Evolutionary conservation across 495 filamentous ascomycete species (phyloP).

Genomic region (Friedmanniomyces simplex): DNA sequence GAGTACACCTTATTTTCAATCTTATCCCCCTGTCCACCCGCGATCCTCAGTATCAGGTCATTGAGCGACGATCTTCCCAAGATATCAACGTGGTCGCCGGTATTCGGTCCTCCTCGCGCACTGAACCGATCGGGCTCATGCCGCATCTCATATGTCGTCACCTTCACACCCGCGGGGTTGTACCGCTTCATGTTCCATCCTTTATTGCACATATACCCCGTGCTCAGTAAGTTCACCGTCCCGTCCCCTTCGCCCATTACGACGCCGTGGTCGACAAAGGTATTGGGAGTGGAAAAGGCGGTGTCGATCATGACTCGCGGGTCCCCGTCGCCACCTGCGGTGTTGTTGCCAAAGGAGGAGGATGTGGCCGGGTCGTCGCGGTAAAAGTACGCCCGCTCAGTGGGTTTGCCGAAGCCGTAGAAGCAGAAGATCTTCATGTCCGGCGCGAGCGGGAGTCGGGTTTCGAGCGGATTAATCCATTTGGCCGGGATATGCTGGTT

Average conservation of each 20-base stretch:
- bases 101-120: slow-evolving; percentile 87
- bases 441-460: slow-evolving; percentile 76
- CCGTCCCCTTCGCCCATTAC: slow-evolving; percentile 91
- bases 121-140: slow-evolving; percentile 91
- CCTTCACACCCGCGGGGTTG: slow-evolving; percentile 70
- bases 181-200: slow-evolving; percentile 91
- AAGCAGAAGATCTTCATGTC: slow-evolving; percentile 96
- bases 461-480: slow-evolving; percentile 93
- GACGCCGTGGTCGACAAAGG: slow-evolving; percentile 65
- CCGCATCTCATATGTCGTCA: slow-evolving; percentile 88
- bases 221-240: slow-evolving; percentile 79
- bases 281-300: slow-evolving; percentile 47
- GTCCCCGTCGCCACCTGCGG: slow-evolving; percentile 38
- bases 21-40: slow-evolving; percentile 71
- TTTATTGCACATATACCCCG: slow-evolving; percentile 91
- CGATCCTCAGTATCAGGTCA: slow-evolving; percentile 79
- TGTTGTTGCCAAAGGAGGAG: slow-evolving; percentile 25
- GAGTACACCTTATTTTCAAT: slow-evolving; percentile 71
- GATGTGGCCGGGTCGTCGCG: slow-evolving; percentile 53
- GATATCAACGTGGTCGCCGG: slow-evolving; percentile 94
- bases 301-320: slow-evolving; percentile 75
- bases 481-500: slow-evolving; percentile 75
- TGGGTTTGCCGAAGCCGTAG: slow-evolving; percentile 86
- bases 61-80: slow-evolving; percentile 80
- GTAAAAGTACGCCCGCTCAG: slow-evolving; percentile 87